A percentile compares a stretch with the other conserved stretches of the same genome.
Evolutionary conservation across 768 basidiomycete genomes (phyloP).

Genomic region (Panus rudis): DNA sequence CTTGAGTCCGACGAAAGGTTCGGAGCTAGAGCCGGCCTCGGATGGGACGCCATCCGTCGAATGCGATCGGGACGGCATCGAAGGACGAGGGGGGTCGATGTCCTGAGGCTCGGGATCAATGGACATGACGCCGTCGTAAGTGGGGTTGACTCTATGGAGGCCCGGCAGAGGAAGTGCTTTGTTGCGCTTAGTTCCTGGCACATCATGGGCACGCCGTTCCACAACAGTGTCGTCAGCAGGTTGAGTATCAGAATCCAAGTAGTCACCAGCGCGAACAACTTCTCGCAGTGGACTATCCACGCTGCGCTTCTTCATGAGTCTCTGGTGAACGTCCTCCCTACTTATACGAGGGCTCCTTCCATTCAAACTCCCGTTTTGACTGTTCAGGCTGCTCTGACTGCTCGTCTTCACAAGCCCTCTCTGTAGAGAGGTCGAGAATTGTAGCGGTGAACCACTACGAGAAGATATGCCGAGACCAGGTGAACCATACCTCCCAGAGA

Average conservation of each 20-base stretch:
- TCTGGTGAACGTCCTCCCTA: conserved; percentile 45
- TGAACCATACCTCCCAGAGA: conserved; percentile 9
- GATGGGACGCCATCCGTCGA: conserved; percentile 7
- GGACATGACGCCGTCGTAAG: conserved; percentile 27
- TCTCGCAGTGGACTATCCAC: conserved; percentile 33
- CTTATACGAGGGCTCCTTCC: conserved; percentile 39
- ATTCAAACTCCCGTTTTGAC: conserved; percentile 17
- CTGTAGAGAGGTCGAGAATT: conserved; percentile 3
- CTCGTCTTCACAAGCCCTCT: conserved; percentile 3
- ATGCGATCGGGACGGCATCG: conserved; percentile 16
- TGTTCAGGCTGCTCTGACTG: conserved; percentile 15
- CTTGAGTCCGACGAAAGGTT: conserved; percentile 20
- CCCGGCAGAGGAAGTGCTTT: neutral
- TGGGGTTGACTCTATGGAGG: conserved; percentile 15
- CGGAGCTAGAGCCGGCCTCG: conserved; percentile 3
- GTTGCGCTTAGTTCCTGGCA: too few species aligned
- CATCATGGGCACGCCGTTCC: too few species aligned
- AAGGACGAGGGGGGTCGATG: conserved; percentile 27
- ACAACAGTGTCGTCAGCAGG: too few species aligned
- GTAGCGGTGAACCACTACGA: conserved; percentile 12
- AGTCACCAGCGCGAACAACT: neutral
- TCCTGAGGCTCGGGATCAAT: conserved; percentile 26
- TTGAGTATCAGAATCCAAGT: too few species aligned
- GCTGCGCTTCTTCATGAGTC: conserved; percentile 39
- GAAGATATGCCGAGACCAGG: conserved; percentile 9